These are phyloP conservation scores for Iris macrosiphon DNA, from an alignment of 106 monocot genomes.

Conservation along the genomic window DNA sequence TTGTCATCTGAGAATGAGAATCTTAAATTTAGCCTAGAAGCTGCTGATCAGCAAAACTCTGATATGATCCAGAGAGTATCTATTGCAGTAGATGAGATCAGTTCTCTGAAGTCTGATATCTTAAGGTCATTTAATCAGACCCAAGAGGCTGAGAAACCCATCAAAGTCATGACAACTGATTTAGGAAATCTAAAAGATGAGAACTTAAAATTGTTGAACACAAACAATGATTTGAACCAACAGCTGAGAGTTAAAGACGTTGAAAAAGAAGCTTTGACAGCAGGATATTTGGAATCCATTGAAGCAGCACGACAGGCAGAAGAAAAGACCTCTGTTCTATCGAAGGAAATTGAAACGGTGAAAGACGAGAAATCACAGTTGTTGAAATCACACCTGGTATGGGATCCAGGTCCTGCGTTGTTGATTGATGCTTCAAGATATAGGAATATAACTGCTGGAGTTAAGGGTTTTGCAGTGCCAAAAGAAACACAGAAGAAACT, in stretches of 20 bases:
- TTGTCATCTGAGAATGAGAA: too few relatives aligned
- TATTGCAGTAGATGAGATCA: slow-evolving; percentile 18
- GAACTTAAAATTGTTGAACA: slow-evolving; percentile 11
- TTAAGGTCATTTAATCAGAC: slow-evolving; percentile 6
- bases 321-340: slow-evolving; percentile 10
- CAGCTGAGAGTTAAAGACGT: slow-evolving; percentile 28
- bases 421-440: too few relatives aligned
- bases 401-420: too few relatives aligned
- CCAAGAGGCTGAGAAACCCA: slow-evolving; percentile 17
- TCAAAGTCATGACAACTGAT: slow-evolving; percentile 15
- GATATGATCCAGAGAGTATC: slow-evolving; percentile 15
- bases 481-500: too few relatives aligned
- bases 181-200: slow-evolving; percentile 23
- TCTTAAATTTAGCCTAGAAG: too few relatives aligned
- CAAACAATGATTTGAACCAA: slow-evolving; percentile 16
- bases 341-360: slow-evolving; percentile 19
- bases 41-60: too few relatives aligned
- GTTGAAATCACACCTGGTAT: slow-evolving; percentile 5
- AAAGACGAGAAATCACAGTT: slow-evolving; percentile 12
- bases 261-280: slow-evolving; percentile 14
- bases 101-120: slow-evolving; percentile 22
- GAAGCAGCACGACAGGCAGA: slow-evolving; percentile 10
- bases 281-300: slow-evolving; percentile 6
- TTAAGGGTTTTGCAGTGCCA: too few relatives aligned
- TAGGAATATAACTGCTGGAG: too few relatives aligned